phyloP scores from a whole-genome alignment of 306 rosid genomes.

The Prunus padus region DNA sequence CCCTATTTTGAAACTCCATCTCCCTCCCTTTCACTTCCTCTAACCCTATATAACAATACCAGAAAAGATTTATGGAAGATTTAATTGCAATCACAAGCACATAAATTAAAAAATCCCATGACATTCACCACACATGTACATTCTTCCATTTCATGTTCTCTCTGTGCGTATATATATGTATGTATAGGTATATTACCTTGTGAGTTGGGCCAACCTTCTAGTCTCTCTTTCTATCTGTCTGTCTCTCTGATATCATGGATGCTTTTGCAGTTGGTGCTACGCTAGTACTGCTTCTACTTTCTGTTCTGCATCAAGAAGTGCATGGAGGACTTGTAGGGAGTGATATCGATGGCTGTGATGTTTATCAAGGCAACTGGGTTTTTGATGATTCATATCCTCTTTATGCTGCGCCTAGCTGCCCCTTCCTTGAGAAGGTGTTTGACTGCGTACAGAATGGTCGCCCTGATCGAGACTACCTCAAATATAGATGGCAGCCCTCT shows the following conservation, averaged over 20 bases:
- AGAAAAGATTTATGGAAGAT: not conserved
- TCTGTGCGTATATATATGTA: not conserved
- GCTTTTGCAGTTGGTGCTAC: slow-evolving; percentile 4
- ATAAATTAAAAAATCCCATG: not conserved
- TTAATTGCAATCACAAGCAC: not conserved
- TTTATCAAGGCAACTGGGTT: slow-evolving; percentile 62
- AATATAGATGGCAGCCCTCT: slow-evolving; percentile 71
- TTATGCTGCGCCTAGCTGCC: slow-evolving; percentile 51
- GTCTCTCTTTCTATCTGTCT: not conserved
- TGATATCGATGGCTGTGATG: slow-evolving; percentile 35
- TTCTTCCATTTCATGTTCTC: not conserved
- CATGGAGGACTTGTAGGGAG: slow-evolving; percentile 21
- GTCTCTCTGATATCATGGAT: slow-evolving; percentile 26
- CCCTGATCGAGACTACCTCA: slow-evolving; percentile 59
- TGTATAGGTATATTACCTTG: not conserved
- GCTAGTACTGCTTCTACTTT: not conserved
- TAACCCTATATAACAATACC: not conserved
- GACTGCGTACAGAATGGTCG: slow-evolving; percentile 65
- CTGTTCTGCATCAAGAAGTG: slow-evolving; percentile 17
- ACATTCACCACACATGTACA: not conserved
- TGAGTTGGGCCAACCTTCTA: slow-evolving; percentile 11
- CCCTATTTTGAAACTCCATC: not conserved
- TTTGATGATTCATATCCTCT: slow-evolving; percentile 55
- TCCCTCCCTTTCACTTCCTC: not conserved
- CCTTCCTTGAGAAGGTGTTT: slow-evolving; percentile 55